Base-by-base conservation (phyloP, 2,329 filamentous ascomycete genomes). In the Paraphaeosphaeria sporulosa region DNA sequence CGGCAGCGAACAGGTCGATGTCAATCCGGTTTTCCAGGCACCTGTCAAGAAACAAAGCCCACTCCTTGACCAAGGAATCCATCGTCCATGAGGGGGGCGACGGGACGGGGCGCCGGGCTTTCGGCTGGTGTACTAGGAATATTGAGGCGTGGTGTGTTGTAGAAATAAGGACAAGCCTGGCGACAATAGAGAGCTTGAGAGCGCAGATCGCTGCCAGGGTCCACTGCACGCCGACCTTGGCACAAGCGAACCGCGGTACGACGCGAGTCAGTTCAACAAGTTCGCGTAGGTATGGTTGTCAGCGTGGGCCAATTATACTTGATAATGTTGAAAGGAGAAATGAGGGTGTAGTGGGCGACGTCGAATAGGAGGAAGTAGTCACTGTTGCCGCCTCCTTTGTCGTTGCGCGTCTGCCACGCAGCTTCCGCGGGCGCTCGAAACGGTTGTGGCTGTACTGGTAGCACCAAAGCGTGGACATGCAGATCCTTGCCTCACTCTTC, bases 61-160 rank as follows among this genome's bases (percentile, higher is more conserved):
- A 79, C 62, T 74, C 65, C 59, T 71, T 72, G 61, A 70, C 55
- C 56, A 74, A 67, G 50, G 71, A 68, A 49, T 77, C 76, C 76
- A 78, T 76, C 58, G 52, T 59, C 70, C 69, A 73, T 72, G 65
- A 60, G 65, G 36, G 56, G 34, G 48, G 48, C 47, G 38, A 51
- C 56, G 65, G 62, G 58, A 58, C 49, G 56, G 55, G 52, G 58
- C 61, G 63, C 68, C 55, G 65, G 49, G n/a, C 38, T 27, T 36
- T 62, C 58, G 62, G 58, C 44, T 56, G 63, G 51, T 61, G 58
- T 55, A 56, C 58, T 64, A 62, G 57, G 17, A 60, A 60, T 68
- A 69, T 64, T 62, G 62, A 62, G 63, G 62, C 62, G 60, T 65
- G 63, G 56, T 64, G 62, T 61, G 58, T 62, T 59, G 58, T 64